Evolutionary conservation across 169 alveolate species (phyloP), one percentile per base, ranked within the genome.

Genomic region (Toxoplasma gondii): DNA sequence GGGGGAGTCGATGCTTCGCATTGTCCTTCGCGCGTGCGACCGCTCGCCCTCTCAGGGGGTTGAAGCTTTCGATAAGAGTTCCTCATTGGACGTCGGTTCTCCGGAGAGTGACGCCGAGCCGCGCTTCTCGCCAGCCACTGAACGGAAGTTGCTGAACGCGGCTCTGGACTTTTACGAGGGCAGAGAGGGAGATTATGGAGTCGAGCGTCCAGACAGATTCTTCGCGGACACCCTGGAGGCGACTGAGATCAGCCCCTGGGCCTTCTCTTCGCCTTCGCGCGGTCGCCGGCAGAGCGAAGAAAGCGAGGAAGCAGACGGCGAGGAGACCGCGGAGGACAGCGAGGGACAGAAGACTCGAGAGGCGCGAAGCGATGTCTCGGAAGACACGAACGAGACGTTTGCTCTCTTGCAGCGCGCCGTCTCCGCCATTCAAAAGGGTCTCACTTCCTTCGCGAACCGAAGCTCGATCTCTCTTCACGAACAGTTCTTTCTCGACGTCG

Each of bases 161-260:
- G 39, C 86, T 1, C n/a, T 78, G 45, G 86, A 78, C 45, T 78
- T 78, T 45, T 78, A 78, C 45, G 86, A 78, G 45, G 86, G 86
- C 2, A 17, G 39, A n/a, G 45, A 78, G 4, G 44, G n/a, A 17
- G 17, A 9, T 34, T 69, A 9, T 22, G 58, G 12, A 49, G 12
- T 4, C 12, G 58, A 49, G 22, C 12, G 58, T 49, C 12, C 22
- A n/a, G n/a, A n/a, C n/a, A n/a, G n/a, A n/a, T n/a, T n/a, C n/a
- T n/a, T n/a, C n/a, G n/a, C n/a, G n/a, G n/a, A n/a, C n/a, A n/a
- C n/a, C n/a, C n/a, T n/a, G n/a, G n/a, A n/a, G n/a, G n/a, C n/a
- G n/a, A n/a, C n/a, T n/a, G n/a, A n/a, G n/a, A n/a, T n/a, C n/a
- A n/a, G n/a, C n/a, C n/a, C n/a, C n/a, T n/a, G n/a, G n/a, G n/a